Evolutionary conservation across 2,329 filamentous ascomycete genomes (phyloP).

Genomic region (Chaetothyriales sp.): DNA sequence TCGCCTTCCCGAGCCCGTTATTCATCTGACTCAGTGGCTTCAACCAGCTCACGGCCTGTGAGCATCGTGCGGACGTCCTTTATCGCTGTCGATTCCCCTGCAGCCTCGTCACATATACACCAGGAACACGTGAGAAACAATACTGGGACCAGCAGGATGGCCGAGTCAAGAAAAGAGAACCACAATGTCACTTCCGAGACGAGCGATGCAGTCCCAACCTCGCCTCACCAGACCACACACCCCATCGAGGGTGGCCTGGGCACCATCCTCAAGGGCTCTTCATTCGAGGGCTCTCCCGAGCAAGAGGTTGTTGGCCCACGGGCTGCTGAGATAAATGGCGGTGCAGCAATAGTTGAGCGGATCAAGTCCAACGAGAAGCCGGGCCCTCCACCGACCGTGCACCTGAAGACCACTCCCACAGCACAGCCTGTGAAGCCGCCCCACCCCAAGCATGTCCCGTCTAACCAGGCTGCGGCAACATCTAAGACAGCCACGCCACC

Average conservation of each 20-base stretch:
- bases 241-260: conserved; percentile 12
- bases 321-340: background rate
- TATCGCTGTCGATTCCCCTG: conserved; percentile 48
- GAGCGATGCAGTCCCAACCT: background rate
- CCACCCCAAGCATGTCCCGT: conserved; percentile 7
- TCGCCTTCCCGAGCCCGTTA: conserved; percentile 56
- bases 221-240: background rate
- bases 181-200: background rate
- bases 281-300: conserved; percentile 14
- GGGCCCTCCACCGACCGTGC: conserved; percentile 7
- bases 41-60: conserved; percentile 42
- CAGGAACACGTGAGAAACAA: conserved; percentile 27
- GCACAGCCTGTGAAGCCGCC: conserved; percentile 10
- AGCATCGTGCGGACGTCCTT: conserved; percentile 65
- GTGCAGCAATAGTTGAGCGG: conserved; percentile 8
- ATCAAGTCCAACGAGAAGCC: conserved; percentile 4
- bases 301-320: background rate
- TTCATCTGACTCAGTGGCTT: conserved; percentile 36
- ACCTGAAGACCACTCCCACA: conserved; percentile 8
- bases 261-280: conserved; percentile 20
- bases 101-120: conserved; percentile 16
- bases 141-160: conserved; percentile 21
- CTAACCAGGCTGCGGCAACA: background rate
- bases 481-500: background rate
- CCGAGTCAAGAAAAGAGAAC: conserved; percentile 15